A percentile compares a stretch with the other conserved stretches of the same genome.
These are phyloP conservation scores for Chytriomyces sp. DNA, from an alignment of 192 early-diverging fungal genomes.

Conservation along the genomic window DNA sequence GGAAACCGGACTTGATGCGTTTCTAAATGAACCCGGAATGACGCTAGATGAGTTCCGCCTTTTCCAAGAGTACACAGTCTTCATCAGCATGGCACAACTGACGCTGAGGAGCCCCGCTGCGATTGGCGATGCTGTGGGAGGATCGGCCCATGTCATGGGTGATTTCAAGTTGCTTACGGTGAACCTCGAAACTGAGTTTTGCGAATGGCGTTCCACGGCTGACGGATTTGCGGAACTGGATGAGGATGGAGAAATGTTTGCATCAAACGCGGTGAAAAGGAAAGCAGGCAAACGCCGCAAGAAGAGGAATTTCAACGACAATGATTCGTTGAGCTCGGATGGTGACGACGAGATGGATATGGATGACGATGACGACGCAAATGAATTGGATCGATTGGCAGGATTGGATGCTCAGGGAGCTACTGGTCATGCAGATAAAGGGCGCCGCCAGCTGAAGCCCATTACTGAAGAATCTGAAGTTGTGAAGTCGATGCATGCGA, in stretches of 20 bases:
- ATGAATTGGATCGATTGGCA: too few species aligned
- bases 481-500: not conserved
- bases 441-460: not conserved
- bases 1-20: not conserved
- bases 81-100: not conserved
- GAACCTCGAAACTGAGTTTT: not conserved
- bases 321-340: too few species aligned
- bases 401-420: too few species aligned
- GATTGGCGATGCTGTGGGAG: not conserved
- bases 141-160: not conserved
- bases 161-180: not conserved
- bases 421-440: not conserved
- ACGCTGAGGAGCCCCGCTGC: too few species aligned
- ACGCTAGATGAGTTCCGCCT: not conserved
- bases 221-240: too few species aligned
- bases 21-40: not conserved
- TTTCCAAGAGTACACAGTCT: not conserved
- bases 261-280: too few species aligned
- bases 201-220: too few species aligned
- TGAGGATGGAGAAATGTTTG: too few species aligned
- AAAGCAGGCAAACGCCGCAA: too few species aligned
- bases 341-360: too few species aligned
- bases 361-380: too few species aligned
- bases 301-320: too few species aligned
- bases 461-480: not conserved